phyloP scores from a whole-genome alignment of 208 protist species.

The Tritrichomonas musculus region DNA sequence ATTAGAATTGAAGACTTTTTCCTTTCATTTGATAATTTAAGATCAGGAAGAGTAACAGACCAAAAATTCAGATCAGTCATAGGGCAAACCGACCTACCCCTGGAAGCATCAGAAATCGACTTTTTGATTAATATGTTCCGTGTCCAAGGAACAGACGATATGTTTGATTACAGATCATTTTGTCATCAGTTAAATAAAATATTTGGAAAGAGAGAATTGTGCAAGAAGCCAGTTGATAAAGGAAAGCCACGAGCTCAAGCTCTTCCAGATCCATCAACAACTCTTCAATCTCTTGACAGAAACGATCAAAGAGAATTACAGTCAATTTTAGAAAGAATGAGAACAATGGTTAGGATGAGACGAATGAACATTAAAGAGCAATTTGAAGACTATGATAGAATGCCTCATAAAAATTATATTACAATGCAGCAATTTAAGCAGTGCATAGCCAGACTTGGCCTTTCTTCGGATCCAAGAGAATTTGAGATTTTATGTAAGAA shows the following conservation, averaged over 20 bases:
- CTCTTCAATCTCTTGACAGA: not conserved
- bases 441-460: constrained; percentile 10
- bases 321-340: not conserved
- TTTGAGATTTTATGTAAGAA: constrained; percentile 12
- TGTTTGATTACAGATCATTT: constrained; percentile 20
- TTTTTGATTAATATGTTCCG: not conserved
- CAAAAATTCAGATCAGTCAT: constrained; percentile 2
- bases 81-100: not conserved
- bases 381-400: constrained; percentile 1
- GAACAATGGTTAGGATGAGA: not conserved
- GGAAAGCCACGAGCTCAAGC: not conserved
- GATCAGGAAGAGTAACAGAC: not conserved
- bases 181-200: not conserved
- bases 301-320: not conserved
- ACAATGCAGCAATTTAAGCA: constrained; percentile 16
- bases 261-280: not conserved
- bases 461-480: not conserved
- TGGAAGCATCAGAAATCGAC: not conserved
- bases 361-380: constrained; percentile 4
- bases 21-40: not conserved
- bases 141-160: not conserved
- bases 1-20: not conserved
- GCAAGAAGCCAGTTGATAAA: not conserved
- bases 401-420: not conserved
- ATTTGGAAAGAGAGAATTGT: not conserved